phyloP scores from a whole-genome alignment of 768 basidiomycete genomes.

The Serendipita sp. region DNA sequence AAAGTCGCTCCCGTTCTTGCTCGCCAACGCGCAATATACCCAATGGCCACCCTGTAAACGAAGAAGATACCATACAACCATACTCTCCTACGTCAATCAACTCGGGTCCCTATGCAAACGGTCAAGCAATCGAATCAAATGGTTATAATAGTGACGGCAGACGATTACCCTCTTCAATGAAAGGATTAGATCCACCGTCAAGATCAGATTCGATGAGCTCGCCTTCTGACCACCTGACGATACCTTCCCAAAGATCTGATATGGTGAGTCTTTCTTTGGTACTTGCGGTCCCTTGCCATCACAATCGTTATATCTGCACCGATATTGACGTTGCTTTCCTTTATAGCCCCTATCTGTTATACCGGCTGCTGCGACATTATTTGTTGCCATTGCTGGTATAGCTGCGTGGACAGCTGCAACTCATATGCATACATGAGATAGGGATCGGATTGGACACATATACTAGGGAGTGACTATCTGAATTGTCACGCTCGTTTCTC shows the following conservation, averaged over 20 bases:
- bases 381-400: neutral
- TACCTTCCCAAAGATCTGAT: neutral
- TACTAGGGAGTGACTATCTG: too few species aligned
- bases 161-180: neutral
- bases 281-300: neutral
- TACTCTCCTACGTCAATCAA: neutral
- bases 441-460: too few species aligned
- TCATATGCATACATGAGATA: neutral
- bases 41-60: neutral
- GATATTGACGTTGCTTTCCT: neutral
- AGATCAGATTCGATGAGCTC: neutral
- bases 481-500: too few species aligned
- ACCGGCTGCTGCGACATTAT: neutral
- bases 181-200: neutral
- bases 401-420: constrained; percentile 4
- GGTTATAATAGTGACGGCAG: neutral
- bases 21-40: neutral
- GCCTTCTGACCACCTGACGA: neutral
- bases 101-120: neutral
- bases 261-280: neutral
- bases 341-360: neutral
- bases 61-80: neutral
- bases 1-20: neutral
- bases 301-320: neutral
- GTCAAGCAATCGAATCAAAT: neutral